Evolutionary conservation across 768 basidiomycete species (phyloP).

Genomic region (Kwoniella bestiolae): DNA sequence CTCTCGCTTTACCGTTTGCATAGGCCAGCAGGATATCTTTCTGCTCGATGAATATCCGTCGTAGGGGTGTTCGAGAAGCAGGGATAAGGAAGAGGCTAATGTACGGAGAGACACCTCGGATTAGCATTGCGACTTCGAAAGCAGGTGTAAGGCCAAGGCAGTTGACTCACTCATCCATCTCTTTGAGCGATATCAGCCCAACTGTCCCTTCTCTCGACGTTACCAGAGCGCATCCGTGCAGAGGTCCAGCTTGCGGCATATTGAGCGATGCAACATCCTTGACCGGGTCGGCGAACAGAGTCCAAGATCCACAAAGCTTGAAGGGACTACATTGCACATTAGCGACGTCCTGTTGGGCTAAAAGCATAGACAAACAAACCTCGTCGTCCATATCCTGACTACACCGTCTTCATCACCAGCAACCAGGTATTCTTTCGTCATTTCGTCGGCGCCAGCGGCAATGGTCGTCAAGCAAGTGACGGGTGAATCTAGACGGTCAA

Average conservation of each 20-base stretch:
- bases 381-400: constrained; percentile 48
- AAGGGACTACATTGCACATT: constrained; percentile 54
- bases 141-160: constrained; percentile 13
- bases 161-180: constrained; percentile 73
- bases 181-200: constrained; percentile 72
- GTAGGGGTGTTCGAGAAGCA: constrained; percentile 72
- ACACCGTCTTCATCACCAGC: constrained; percentile 55
- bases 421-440: constrained; percentile 26
- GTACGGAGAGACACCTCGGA: too few species aligned
- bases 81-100: constrained; percentile 85
- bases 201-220: constrained; percentile 79
- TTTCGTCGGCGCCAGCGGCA: background rate
- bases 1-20: constrained; percentile 71
- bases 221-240: constrained; percentile 73
- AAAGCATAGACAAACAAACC: constrained; percentile 31
- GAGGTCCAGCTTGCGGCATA: constrained; percentile 59
- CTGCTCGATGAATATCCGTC: constrained; percentile 67
- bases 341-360: background rate
- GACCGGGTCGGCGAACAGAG: constrained; percentile 72
- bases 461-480: constrained; percentile 32
- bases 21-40: constrained; percentile 78
- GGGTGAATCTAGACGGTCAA: constrained; percentile 38
- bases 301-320: constrained; percentile 71
- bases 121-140: background rate
- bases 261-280: constrained; percentile 38